A percentile compares a stretch with the other conserved stretches of the same genome.
These are phyloP conservation scores for Russula lepida DNA, from an alignment of 768 basidiomycete species.

Conservation along the genomic window DNA sequence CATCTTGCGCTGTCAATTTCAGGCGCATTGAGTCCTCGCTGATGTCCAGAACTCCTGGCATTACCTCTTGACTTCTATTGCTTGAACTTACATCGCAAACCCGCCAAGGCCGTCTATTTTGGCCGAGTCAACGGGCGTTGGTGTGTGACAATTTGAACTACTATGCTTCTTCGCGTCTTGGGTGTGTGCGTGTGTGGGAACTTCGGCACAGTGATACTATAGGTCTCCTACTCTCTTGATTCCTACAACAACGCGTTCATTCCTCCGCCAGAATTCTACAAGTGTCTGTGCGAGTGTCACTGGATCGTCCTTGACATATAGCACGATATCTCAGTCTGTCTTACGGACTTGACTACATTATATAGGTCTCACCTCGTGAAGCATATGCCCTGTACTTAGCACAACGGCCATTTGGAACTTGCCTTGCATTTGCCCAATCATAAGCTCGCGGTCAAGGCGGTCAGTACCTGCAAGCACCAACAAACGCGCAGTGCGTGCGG, in stretches of 20 bases:
- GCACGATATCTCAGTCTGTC: neutral
- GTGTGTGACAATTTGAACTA: neutral
- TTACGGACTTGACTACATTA: neutral
- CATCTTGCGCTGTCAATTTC: neutral
- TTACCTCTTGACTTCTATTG: neutral
- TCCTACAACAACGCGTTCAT: conserved; percentile 60
- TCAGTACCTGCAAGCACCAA: conserved; percentile 91
- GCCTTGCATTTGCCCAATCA: conserved; percentile 79
- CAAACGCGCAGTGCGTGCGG: conserved; percentile 70
- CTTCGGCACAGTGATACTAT: conserved; percentile 17
- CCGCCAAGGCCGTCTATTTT: neutral
- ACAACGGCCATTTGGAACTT: conserved; percentile 94
- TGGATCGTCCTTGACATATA: conserved; percentile 69
- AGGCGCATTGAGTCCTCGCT: neutral
- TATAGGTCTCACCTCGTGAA: conserved; percentile 68
- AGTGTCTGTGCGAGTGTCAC: conserved; percentile 68
- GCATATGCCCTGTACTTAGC: conserved; percentile 81
- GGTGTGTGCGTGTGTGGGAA: neutral
- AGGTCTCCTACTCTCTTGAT: conserved; percentile 50
- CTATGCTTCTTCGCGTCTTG: neutral
- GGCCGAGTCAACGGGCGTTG: neutral
- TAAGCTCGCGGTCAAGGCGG: conserved; percentile 82
- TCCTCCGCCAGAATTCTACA: conserved; percentile 85
- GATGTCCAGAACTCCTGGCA: neutral
- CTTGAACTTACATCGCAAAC: neutral